Evolutionary conservation across 306 rosid genomes (phyloP), one percentile per base, ranked within the genome.

Genomic region (Sophora flavescens): DNA sequence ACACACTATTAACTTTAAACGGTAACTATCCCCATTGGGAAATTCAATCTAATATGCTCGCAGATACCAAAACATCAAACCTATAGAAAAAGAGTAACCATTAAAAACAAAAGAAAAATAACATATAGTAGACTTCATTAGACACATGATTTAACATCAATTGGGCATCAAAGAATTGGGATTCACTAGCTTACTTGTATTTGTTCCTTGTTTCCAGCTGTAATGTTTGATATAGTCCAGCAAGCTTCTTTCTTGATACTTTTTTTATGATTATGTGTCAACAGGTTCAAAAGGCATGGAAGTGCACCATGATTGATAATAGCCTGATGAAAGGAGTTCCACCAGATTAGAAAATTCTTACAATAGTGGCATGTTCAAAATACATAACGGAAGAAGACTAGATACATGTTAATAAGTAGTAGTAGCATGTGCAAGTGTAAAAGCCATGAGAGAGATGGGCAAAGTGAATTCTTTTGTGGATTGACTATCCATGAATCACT

Each of bases 181-280:
- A 78, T 59, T 64, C 17, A 62, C 36, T 9, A n/a, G 65, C 51
- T 18, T 86, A 91, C 98, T 96, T 93, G 98, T 85, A 93, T 93
- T 52, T 93, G 96, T 14, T 93, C 96, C 72, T 44, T 89, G 77
- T 93, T 93, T 74, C 98, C 98, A 47, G 98, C 98, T 39, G 98
- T 93, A 17, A 93, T 89, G 79, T 93, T 93, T 81, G 98, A 93
- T 74, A 93, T 93, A 18, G 98, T 93, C 98, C 98, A 93, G 85
- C 98, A 93, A 11, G 96, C 96, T 91, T 93, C 98, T 83, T 93
- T 91, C 91, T 93, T 93, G 45, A 93, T 91, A 72, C 93, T 89
- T 79, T 93, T 93, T 78, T 93, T 93, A 74, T 93, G 95, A 79
- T 87, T 93, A 54, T 91, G 93, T 39, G 93, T 82, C 93, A 93